Evolutionary conservation across 768 basidiomycete genomes (phyloP).

Genomic region (Macrocybe gigantea): DNA sequence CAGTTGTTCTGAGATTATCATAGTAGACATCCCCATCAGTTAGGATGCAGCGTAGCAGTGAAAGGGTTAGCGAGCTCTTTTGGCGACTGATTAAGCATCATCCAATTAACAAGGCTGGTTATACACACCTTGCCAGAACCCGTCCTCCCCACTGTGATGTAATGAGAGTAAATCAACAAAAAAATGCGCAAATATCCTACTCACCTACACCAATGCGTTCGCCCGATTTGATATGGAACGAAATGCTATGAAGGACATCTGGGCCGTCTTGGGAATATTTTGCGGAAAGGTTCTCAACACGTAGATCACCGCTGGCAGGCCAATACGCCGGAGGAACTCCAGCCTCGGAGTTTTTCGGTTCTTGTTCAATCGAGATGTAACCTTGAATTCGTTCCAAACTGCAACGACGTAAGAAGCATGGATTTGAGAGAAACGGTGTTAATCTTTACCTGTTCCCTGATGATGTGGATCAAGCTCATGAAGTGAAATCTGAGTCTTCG

Average conservation of each 20-base stretch:
- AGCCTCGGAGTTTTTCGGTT: conserved; percentile 31
- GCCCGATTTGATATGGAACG: conserved; percentile 49
- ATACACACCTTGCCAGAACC: conserved; percentile 37
- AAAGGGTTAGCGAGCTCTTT: conserved; percentile 52
- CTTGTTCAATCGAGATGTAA: conserved; percentile 56
- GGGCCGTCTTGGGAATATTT: conserved; percentile 50
- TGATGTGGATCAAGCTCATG: conserved; percentile 12
- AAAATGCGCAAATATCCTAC: neutral
- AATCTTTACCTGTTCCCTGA: conserved; percentile 33
- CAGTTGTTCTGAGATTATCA: conserved; percentile 43
- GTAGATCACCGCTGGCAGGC: conserved; percentile 54
- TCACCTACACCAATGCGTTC: conserved; percentile 49
- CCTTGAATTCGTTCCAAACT: conserved; percentile 67
- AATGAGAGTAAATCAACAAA: neutral
- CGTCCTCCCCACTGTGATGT: conserved; percentile 31
- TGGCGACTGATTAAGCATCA: neutral
- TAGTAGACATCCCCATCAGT: conserved; percentile 52
- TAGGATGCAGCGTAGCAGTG: conserved; percentile 51
- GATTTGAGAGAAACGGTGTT: neutral
- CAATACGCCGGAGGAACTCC: conserved; percentile 60
- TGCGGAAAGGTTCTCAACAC: conserved; percentile 49
- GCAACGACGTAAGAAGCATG: neutral
- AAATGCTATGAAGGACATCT: conserved; percentile 46
- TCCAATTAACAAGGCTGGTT: neutral
- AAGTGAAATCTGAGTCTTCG: neutral